A percentile compares a stretch with the other conserved stretches of the same genome.
Evolutionary conservation across 2,329 filamentous ascomycete species (phyloP).

Genomic region (Stenocarpella maydis): DNA sequence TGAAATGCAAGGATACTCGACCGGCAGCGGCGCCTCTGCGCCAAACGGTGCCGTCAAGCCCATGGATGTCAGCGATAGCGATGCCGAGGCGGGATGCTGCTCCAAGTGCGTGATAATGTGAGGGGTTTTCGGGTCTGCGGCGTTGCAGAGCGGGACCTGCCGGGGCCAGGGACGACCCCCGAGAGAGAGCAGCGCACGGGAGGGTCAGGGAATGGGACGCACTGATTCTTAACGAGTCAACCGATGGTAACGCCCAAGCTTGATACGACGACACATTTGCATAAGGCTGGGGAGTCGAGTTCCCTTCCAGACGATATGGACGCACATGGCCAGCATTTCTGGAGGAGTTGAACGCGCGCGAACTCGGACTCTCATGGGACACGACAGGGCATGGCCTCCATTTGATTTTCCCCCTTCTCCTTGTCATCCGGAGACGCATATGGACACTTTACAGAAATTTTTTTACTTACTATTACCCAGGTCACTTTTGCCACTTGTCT

Average conservation of each 20-base stretch:
- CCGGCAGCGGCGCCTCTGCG: conserved; percentile 71
- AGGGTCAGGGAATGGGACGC: conserved; percentile 14
- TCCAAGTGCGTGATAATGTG: conserved; percentile 89
- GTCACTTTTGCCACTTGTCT: conserved; percentile 38
- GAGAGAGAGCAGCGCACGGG: conserved; percentile 10
- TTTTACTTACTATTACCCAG: conserved; percentile 35
- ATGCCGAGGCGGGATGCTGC: conserved; percentile 80
- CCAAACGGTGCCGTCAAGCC: conserved; percentile 71
- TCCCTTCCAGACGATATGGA: conserved; percentile 34
- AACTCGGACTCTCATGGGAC: conserved; percentile 33
- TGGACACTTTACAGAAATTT: conserved; percentile 36
- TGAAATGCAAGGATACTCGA: conserved; percentile 90
- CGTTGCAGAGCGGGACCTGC: conserved; percentile 16
- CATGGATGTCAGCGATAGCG: conserved; percentile 79
- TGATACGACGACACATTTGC: conserved; percentile 37
- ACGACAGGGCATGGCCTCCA: conserved; percentile 35
- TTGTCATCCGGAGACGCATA: conserved; percentile 33
- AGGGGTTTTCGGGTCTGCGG: conserved; percentile 49
- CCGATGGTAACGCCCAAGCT: conserved; percentile 31
- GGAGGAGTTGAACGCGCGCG: conserved; percentile 35
- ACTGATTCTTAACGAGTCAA: conserved; percentile 21
- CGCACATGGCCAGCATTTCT: conserved; percentile 36
- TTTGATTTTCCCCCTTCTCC: conserved; percentile 34
- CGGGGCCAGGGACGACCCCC: background rate
- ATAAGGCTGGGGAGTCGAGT: conserved; percentile 34